phyloP scores from a whole-genome alignment of 2,329 filamentous ascomycete species.

The Aspergillus sp. region DNA sequence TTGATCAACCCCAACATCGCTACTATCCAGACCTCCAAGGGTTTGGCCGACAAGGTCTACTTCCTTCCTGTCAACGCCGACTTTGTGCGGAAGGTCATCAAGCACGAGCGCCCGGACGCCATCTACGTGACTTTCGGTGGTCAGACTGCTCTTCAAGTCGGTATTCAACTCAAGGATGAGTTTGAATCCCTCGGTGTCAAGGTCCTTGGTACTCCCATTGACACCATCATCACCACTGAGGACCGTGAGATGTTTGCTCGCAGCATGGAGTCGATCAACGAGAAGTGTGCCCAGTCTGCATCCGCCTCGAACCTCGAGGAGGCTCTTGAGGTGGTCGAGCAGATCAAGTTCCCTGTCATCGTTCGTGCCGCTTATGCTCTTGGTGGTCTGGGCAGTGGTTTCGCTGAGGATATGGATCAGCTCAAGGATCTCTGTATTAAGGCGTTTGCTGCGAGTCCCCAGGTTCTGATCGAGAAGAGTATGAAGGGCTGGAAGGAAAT shows the following conservation, averaged over 20 bases:
- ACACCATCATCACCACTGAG: slow-evolving; percentile 97
- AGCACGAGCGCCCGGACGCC: slow-evolving; percentile 87
- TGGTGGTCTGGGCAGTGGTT: slow-evolving; percentile 89
- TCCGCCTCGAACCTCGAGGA: slow-evolving; percentile 85
- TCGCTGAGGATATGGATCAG: slow-evolving; percentile 80
- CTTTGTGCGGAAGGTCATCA: slow-evolving; percentile 95
- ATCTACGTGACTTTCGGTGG: slow-evolving; percentile 98
- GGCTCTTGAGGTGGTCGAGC: slow-evolving; percentile 77
- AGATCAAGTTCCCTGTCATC: slow-evolving; percentile 94
- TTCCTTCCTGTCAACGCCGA: slow-evolving; percentile 96
- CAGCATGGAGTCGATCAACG: slow-evolving; percentile 96
- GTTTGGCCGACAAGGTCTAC: slow-evolving; percentile 96
- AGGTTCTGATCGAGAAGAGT: slow-evolving; percentile 92
- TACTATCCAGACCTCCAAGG: slow-evolving; percentile 97
- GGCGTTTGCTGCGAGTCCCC: slow-evolving; percentile 88
- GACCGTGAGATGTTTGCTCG: slow-evolving; percentile 95
- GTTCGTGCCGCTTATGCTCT: slow-evolving; percentile 93
- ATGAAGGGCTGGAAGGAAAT: slow-evolving; percentile 99
- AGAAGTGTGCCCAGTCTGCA: slow-evolving; percentile 96
- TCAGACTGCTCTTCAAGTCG: slow-evolving; percentile 92
- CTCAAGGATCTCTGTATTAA: slow-evolving; percentile 85
- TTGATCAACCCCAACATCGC: slow-evolving; percentile 99
- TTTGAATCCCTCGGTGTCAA: slow-evolving; percentile 87
- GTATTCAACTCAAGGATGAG: slow-evolving; percentile 95
- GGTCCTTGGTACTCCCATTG: slow-evolving; percentile 91